Evolutionary conservation across 805 yeast species (phyloP).

Genomic region (Clavispora asparagi): DNA sequence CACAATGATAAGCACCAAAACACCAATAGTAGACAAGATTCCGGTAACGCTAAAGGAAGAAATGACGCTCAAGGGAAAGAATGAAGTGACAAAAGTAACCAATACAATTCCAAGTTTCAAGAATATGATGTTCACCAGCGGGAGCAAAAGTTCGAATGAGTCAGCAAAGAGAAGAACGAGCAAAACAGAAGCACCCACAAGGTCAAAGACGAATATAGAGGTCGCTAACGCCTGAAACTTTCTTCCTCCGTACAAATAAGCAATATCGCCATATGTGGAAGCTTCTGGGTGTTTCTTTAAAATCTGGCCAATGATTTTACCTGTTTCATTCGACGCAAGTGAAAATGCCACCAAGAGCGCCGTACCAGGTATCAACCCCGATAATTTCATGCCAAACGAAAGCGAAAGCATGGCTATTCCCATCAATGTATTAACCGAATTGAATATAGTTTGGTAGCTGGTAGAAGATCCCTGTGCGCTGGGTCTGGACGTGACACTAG

Average conservation of each 20-base stretch:
- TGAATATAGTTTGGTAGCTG: slow-evolving; percentile 70
- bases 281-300: slow-evolving; percentile 76
- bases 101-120: slow-evolving; percentile 36
- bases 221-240: slow-evolving; percentile 41
- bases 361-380: slow-evolving; percentile 62
- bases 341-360: slow-evolving; percentile 41
- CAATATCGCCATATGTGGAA: slow-evolving; percentile 85
- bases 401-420: slow-evolving; percentile 74
- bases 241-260: slow-evolving; percentile 75
- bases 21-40: slow-evolving; percentile 47
- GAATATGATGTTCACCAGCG: background rate
- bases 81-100: slow-evolving; percentile 42
- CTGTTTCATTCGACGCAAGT: slow-evolving; percentile 47
- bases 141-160: slow-evolving; percentile 40
- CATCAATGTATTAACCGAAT: slow-evolving; percentile 69
- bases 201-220: slow-evolving; percentile 48
- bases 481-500: slow-evolving; percentile 1
- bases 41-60: slow-evolving; percentile 55
- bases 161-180: slow-evolving; percentile 57
- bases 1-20: slow-evolving; percentile 40
- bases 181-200: slow-evolving; percentile 56
- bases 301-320: slow-evolving; percentile 57
- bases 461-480: slow-evolving; percentile 29
- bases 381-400: slow-evolving; percentile 60
- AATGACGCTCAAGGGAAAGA: slow-evolving; percentile 50